These are phyloP conservation scores for Gnetum montanum DNA, from an alignment of 75 land plant species.

Conservation along the genomic window DNA sequence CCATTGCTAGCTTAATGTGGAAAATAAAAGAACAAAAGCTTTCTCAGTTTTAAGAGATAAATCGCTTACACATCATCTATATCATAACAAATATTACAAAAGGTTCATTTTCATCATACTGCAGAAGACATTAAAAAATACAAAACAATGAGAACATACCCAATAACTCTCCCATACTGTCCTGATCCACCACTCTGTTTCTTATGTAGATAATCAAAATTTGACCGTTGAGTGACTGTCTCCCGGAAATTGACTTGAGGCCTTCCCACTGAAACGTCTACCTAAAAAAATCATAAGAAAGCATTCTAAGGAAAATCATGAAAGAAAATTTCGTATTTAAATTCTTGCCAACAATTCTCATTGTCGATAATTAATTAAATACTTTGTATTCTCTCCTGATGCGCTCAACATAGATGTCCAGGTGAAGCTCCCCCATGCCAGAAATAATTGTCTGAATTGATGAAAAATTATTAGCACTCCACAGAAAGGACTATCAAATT, in stretches of 20 bases:
- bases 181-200: conserved; percentile 98
- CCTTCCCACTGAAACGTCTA: conserved; percentile 86
- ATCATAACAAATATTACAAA: too few species aligned
- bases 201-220: conserved; percentile 95
- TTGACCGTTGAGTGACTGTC: conserved; percentile 83
- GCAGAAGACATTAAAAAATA: too few species aligned
- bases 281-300: conserved; percentile 41
- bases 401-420: conserved; percentile 98
- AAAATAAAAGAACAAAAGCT: too few species aligned
- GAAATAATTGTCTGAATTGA: conserved; percentile 87
- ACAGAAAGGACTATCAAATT: not conserved
- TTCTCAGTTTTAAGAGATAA: too few species aligned
- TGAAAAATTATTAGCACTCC: not conserved
- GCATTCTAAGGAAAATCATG: not conserved
- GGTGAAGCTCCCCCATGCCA: conserved; percentile 98
- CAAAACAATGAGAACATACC: conserved; percentile 66
- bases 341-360: not conserved
- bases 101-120: too few species aligned
- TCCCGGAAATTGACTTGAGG: conserved; percentile 98
- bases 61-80: too few species aligned
- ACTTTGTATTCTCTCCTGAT: conserved; percentile 96
- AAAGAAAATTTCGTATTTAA: not conserved
- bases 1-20: too few species aligned
- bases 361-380: not conserved
- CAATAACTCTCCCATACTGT: conserved; percentile 90